These are phyloP conservation scores for Digitaria exilis DNA, from an alignment of 202 grass and related monocot species.

Conservation along the genomic window DNA sequence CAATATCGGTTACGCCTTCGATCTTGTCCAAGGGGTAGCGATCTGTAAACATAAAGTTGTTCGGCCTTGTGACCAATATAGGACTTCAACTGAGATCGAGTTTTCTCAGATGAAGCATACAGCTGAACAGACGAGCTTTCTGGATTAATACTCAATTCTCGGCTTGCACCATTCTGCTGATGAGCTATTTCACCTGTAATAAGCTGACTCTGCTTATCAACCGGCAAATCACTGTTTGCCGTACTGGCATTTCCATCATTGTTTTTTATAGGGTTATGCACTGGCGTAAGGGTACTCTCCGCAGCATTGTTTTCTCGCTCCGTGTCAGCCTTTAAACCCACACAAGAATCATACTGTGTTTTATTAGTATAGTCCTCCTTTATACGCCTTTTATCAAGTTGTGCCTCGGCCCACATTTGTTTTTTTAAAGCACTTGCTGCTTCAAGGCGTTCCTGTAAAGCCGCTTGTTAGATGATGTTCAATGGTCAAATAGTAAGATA, in stretches of 20 bases:
- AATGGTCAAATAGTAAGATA: slow-evolving; percentile 32
- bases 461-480: slow-evolving; percentile 29
- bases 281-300: slow-evolving; percentile 47
- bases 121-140: slow-evolving; percentile 63
- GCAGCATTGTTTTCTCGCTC: slow-evolving; percentile 55
- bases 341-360: slow-evolving; percentile 50
- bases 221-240: slow-evolving; percentile 42
- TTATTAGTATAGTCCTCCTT: slow-evolving; percentile 71
- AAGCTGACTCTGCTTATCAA: slow-evolving; percentile 49
- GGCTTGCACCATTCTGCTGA: slow-evolving; percentile 56
- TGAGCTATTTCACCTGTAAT: slow-evolving; percentile 43
- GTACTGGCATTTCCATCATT: slow-evolving; percentile 45
- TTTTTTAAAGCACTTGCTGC: slow-evolving; percentile 93
- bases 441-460: slow-evolving; percentile 87
- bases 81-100: slow-evolving; percentile 81
- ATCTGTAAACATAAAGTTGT: slow-evolving; percentile 83
- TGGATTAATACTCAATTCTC: slow-evolving; percentile 46
- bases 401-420: slow-evolving; percentile 98
- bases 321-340: slow-evolving; percentile 40
- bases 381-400: slow-evolving; percentile 87
- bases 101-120: slow-evolving; percentile 82
- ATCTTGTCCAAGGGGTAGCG: slow-evolving; percentile 90
- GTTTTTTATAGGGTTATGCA: slow-evolving; percentile 45
- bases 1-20: slow-evolving; percentile 89
- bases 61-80: slow-evolving; percentile 86